phyloP scores from a whole-genome alignment of 2,329 filamentous ascomycete species.

The Neocucurbitaria cava region DNA sequence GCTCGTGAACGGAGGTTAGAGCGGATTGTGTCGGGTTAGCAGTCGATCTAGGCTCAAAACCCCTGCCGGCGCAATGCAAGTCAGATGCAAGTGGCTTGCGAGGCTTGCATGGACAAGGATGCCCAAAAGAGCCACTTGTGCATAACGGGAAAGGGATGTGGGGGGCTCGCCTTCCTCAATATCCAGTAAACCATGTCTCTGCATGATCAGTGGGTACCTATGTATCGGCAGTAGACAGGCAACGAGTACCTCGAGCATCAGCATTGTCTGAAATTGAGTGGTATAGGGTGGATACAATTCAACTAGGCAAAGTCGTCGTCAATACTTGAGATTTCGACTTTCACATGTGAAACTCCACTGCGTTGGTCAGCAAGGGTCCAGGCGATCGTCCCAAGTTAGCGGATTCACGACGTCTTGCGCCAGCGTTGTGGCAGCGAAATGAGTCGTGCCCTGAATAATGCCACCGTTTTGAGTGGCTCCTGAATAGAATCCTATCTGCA shows the following conservation, averaged over 20 bases:
- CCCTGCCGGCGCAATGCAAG: constrained; percentile 31
- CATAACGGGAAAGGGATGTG: constrained; percentile 28
- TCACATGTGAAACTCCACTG: constrained; percentile 23
- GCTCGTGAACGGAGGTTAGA: constrained; percentile 13
- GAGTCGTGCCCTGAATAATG: constrained; percentile 17
- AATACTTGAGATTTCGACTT: neutral
- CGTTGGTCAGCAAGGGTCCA: constrained; percentile 17
- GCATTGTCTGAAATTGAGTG: neutral
- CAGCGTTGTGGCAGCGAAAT: constrained; percentile 8
- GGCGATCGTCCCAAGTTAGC: constrained; percentile 18
- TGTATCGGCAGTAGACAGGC: neutral
- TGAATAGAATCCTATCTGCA: constrained; percentile 5
- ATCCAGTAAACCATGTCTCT: constrained; percentile 9
- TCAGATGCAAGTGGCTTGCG: constrained; percentile 34
- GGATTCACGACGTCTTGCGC: constrained; percentile 20
- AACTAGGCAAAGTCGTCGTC: neutral
- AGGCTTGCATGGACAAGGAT: constrained; percentile 28
- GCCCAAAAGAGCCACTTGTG: constrained; percentile 22
- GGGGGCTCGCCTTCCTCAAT: constrained; percentile 17
- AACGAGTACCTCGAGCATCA: neutral
- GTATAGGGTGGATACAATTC: neutral
- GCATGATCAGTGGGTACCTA: constrained; percentile 5
- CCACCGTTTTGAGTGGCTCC: constrained; percentile 5
- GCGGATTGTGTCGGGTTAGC: constrained; percentile 20
- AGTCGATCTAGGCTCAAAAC: constrained; percentile 30